phyloP scores from a whole-genome alignment of 192 early-diverging fungal genomes.

The Entophlyctis luteolus region DNA sequence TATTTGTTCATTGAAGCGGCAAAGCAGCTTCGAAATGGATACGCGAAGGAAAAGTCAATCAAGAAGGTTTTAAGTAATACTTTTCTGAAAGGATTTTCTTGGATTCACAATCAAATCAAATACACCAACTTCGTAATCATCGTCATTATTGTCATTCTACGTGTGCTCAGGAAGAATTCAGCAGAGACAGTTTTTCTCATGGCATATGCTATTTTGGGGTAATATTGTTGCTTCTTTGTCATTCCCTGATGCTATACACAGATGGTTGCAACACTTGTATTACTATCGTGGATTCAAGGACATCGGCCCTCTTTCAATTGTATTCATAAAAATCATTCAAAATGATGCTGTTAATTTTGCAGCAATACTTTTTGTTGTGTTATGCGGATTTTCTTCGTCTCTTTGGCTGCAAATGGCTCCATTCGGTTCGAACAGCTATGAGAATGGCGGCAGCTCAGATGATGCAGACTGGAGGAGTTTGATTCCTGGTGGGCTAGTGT shows the following conservation, averaged over 20 bases:
- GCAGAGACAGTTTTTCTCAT: background rate
- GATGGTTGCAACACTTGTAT: conserved; percentile 19
- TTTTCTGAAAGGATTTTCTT: conserved; percentile 21
- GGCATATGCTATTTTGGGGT: conserved; percentile 7
- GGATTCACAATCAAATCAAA: conserved; percentile 13
- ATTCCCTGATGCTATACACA: no score
- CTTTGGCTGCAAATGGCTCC: conserved; percentile 26
- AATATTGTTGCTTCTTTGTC: no score
- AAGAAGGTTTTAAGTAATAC: no score
- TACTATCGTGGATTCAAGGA: conserved; percentile 14
- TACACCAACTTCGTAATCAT: conserved; percentile 8
- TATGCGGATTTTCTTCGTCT: conserved; percentile 8
- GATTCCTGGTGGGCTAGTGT: conserved; percentile 6
- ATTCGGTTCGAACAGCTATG: background rate
- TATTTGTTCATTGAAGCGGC: background rate
- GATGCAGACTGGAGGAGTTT: conserved; percentile 8
- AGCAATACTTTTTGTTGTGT: conserved; percentile 1
- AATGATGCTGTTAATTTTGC: conserved; percentile 2
- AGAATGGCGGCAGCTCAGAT: background rate
- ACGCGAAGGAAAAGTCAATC: background rate
- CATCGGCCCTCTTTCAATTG: conserved; percentile 13
- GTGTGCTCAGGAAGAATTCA: background rate
- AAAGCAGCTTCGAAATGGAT: background rate
- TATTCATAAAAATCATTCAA: conserved; percentile 12
- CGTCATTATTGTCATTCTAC: background rate